Conservation (phyloP, 179 eudicot genomes). For the Heliamphora pulchella region DNA sequence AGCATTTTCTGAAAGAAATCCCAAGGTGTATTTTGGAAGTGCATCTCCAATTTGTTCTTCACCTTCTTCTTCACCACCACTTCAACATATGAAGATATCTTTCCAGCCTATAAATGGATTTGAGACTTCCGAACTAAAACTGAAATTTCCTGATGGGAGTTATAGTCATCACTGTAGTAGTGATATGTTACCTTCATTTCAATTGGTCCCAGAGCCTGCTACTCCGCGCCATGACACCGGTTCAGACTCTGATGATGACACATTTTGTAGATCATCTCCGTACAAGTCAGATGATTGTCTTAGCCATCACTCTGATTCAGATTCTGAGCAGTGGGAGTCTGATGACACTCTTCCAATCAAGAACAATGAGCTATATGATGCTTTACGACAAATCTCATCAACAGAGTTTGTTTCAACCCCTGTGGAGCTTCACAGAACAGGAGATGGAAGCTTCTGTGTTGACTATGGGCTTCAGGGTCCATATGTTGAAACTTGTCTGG, state of each 20-base stretch:
- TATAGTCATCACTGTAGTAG: constrained; percentile 32
- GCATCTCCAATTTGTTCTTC: constrained; percentile 33
- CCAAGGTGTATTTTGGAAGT: constrained; percentile 29
- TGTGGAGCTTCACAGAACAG: constrained; percentile 31
- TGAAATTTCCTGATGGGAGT: constrained; percentile 67
- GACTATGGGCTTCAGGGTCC: constrained; percentile 23
- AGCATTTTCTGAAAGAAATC: constrained; percentile 26
- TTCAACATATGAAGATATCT: constrained; percentile 87
- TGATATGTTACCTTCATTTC: constrained; percentile 78
- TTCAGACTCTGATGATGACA: constrained; percentile 85
- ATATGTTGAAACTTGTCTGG: constrained; percentile 20
- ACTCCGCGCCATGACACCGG: constrained; percentile 36
- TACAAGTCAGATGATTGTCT: constrained; percentile 58
- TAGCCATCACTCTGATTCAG: constrained; percentile 59
- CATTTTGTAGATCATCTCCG: constrained; percentile 79
- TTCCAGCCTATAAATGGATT: constrained; percentile 63
- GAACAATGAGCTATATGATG: constrained; percentile 43
- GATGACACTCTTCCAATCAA: constrained; percentile 44
- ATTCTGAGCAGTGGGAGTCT: constrained; percentile 84
- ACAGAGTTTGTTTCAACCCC: constrained; percentile 56
- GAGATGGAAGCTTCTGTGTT: constrained; percentile 19
- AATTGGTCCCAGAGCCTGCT: constrained; percentile 69
- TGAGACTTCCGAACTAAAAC: constrained; percentile 56
- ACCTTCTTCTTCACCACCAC: constrained; percentile 81
- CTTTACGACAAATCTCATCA: constrained; percentile 45